phyloP scores from a whole-genome alignment of 495 filamentous ascomycete genomes.

The Penicillium taxi region DNA sequence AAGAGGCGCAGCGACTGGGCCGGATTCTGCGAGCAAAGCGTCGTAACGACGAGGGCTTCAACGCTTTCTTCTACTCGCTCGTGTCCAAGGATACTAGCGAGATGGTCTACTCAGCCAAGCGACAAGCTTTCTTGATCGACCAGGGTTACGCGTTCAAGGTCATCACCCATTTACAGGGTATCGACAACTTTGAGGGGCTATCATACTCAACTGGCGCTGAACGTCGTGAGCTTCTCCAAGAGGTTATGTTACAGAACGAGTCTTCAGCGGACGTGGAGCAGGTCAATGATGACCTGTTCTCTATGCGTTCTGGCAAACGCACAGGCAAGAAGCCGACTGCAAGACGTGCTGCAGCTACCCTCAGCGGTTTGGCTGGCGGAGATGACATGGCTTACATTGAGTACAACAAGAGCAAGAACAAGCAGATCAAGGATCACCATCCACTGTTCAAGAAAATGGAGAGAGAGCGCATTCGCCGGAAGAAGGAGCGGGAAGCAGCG shows the following conservation, averaged over 20 bases:
- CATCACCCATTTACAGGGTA: constrained; percentile 89
- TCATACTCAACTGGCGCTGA: constrained; percentile 74
- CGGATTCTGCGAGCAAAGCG: constrained; percentile 94
- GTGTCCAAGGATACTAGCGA: constrained; percentile 96
- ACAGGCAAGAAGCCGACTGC: constrained; percentile 43
- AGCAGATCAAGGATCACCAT: constrained; percentile 70
- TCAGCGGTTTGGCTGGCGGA: constrained; percentile 79
- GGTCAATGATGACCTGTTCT: constrained; percentile 78
- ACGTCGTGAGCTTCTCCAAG: constrained; percentile 78
- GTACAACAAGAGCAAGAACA: constrained; percentile 66
- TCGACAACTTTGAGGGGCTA: constrained; percentile 73
- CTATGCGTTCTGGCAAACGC: constrained; percentile 41
- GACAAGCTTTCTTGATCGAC: constrained; percentile 96
- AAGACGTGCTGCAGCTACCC: constrained; percentile 72
- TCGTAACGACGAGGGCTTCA: constrained; percentile 97
- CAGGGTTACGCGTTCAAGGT: constrained; percentile 99
- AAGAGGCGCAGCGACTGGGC: constrained; percentile 91
- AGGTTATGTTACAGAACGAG: constrained; percentile 89
- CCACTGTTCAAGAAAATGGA: constrained; percentile 75
- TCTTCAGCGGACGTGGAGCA: constrained; percentile 68
- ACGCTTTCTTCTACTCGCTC: constrained; percentile 97
- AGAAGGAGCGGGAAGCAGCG: constrained; percentile 39
- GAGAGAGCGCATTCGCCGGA: constrained; percentile 60
- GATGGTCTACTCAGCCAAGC: constrained; percentile 97
- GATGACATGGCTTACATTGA: constrained; percentile 97